Evolutionary conservation across 2,329 filamentous ascomycete species (phyloP).

Genomic region (Paecilomyces sp.): DNA sequence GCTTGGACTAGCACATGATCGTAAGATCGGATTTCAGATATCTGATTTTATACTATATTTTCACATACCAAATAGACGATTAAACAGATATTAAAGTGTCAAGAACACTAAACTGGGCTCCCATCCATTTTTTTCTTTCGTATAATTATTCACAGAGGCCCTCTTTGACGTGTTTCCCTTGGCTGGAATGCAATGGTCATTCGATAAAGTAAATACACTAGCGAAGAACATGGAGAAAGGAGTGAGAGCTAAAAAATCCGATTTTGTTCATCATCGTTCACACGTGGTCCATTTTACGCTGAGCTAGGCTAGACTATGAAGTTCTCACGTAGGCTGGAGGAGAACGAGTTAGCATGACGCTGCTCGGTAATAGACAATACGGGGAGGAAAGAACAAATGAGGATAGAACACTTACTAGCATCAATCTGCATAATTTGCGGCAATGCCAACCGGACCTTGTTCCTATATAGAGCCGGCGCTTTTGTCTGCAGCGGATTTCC

Average conservation of each 20-base stretch:
- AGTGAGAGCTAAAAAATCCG: neutral
- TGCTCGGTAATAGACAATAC: neutral
- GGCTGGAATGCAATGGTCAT: no score
- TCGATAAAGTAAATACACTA: no score
- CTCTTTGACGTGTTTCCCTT: no score
- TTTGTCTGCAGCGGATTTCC: slow-evolving; percentile 81
- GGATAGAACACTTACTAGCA: slow-evolving; percentile 67
- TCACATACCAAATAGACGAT: no score
- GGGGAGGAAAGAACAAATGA: neutral
- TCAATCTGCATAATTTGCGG: slow-evolving; percentile 91
- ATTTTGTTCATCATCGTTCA: neutral
- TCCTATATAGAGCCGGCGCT: slow-evolving; percentile 79
- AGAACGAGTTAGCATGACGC: neutral
- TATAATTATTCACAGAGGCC: no score
- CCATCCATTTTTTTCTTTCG: no score
- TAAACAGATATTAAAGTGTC: no score
- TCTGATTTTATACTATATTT: no score
- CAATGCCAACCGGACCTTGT: slow-evolving; percentile 82
- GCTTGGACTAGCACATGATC: no score
- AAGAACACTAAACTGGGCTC: no score
- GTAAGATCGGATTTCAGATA: no score
- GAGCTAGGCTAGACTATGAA: slow-evolving; percentile 5
- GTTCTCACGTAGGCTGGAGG: slow-evolving; percentile 26
- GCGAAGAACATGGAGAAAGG: neutral
- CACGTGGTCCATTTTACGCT: neutral